phyloP scores from a whole-genome alignment of 2,329 filamentous ascomycete genomes.

The Fusarium nurragi region DNA sequence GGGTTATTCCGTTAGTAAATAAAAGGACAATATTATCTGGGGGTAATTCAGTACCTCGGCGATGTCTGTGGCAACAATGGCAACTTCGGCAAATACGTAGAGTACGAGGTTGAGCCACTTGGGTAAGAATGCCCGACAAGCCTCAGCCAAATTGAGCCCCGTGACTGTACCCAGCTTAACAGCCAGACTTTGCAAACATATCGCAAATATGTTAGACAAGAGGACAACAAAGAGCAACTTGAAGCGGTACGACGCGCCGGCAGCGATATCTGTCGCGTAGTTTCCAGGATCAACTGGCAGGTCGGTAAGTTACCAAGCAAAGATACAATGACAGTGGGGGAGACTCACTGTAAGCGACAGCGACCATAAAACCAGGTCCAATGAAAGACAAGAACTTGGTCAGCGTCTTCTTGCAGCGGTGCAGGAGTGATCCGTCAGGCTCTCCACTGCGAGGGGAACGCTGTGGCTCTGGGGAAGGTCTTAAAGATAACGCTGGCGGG shows the following conservation, averaged over 20 bases:
- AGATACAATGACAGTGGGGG: too few relatives aligned
- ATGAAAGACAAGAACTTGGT: neutral
- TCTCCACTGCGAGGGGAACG: too few relatives aligned
- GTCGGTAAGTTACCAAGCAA: neutral
- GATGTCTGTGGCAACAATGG: slow-evolving; percentile 77
- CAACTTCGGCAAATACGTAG: slow-evolving; percentile 71
- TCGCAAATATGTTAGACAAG: slow-evolving; percentile 67
- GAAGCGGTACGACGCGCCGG: slow-evolving; percentile 5
- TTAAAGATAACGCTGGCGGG: too few relatives aligned
- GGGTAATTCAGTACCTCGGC: slow-evolving; percentile 60
- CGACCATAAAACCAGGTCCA: slow-evolving; percentile 6
- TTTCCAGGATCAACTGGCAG: slow-evolving; percentile 6
- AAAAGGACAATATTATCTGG: rapidly evolving
- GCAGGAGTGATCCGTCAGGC: neutral
- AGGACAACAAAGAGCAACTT: slow-evolving; percentile 2
- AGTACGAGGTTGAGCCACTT: slow-evolving; percentile 70
- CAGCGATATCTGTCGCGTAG: slow-evolving; percentile 10
- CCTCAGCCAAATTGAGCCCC: slow-evolving; percentile 72
- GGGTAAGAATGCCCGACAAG: slow-evolving; percentile 72
- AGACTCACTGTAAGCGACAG: slow-evolving; percentile 9
- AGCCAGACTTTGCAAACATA: slow-evolving; percentile 73
- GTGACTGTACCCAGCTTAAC: slow-evolving; percentile 76
- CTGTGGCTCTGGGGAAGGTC: neutral
- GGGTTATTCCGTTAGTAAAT: neutral
- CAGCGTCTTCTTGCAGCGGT: neutral